phyloP scores from a whole-genome alignment of 306 rosid genomes.

The Vicia faba region DNA sequence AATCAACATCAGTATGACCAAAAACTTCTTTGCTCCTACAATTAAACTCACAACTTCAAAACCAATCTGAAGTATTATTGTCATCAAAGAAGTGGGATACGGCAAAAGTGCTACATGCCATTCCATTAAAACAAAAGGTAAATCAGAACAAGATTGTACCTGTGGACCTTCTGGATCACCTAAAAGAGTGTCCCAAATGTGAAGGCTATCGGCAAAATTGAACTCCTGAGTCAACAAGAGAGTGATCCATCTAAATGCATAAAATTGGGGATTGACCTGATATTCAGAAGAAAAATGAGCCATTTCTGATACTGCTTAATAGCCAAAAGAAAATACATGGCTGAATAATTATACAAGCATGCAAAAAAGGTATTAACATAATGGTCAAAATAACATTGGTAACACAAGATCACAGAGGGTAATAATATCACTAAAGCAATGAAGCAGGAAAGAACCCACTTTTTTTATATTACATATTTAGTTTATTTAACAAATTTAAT shows the following conservation, averaged over 20 bases:
- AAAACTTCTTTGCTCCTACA: neutral
- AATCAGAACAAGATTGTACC: slow-evolving; percentile 47
- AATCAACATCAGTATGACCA: slow-evolving; percentile 1
- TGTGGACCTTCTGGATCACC: slow-evolving; percentile 97
- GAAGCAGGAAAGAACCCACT: slow-evolving; percentile 5
- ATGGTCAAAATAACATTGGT: slow-evolving; percentile 9
- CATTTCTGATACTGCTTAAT: slow-evolving; percentile 20
- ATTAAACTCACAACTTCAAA: slow-evolving; percentile 26
- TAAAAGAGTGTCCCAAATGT: slow-evolving; percentile 92
- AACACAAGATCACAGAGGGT: neutral
- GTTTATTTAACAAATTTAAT: slow-evolving; percentile 21
- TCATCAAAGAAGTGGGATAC: slow-evolving; percentile 8
- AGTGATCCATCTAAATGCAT: slow-evolving; percentile 99
- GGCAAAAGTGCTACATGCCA: slow-evolving; percentile 5
- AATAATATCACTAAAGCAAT: slow-evolving; percentile 17
- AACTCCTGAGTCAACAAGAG: slow-evolving; percentile 97
- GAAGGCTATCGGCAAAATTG: slow-evolving; percentile 93
- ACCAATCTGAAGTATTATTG: slow-evolving; percentile 14
- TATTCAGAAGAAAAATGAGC: slow-evolving; percentile 45
- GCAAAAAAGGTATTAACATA: neutral
- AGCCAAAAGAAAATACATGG: slow-evolving; percentile 22
- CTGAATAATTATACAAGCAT: too few relatives aligned
- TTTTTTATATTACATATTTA: slow-evolving; percentile 13
- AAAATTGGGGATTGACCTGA: slow-evolving; percentile 98
- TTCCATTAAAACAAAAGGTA: slow-evolving; percentile 8